Evolutionary conservation across 2,329 filamentous ascomycete species (phyloP).

Genomic region (Cladosporium sphaerospermum): DNA sequence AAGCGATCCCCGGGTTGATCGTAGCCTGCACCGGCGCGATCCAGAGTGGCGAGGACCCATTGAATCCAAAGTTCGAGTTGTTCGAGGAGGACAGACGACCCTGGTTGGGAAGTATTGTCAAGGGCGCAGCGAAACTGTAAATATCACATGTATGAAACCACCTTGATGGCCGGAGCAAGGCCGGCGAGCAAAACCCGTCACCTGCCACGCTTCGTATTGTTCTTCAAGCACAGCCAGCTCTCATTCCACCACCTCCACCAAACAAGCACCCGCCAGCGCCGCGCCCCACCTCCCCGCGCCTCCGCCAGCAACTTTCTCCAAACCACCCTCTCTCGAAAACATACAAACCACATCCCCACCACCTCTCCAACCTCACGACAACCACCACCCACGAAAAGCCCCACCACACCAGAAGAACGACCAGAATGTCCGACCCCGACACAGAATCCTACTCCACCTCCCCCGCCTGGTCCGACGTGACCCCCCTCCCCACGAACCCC

Average conservation of each 20-base stretch:
- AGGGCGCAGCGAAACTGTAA: constrained; percentile 1
- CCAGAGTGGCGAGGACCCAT: background rate
- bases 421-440: background rate
- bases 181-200: too few species aligned
- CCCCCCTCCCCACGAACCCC: constrained; percentile 77
- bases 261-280: background rate
- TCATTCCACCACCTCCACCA: background rate
- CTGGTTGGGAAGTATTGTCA: constrained; percentile 4
- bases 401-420: background rate
- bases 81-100: constrained; percentile 8
- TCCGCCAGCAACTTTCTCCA: background rate
- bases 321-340: background rate
- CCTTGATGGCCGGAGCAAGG: background rate
- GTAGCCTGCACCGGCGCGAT: constrained; percentile 3
- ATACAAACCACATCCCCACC: background rate
- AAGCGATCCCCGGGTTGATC: background rate
- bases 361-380: background rate
- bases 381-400: background rate
- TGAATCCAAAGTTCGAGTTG: constrained; percentile 11
- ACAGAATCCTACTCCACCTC: constrained; percentile 28
- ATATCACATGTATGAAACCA: background rate
- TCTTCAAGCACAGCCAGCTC: background rate
- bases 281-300: background rate
- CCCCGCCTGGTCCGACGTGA: constrained; percentile 75
- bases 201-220: constrained; percentile 1